Conservation (phyloP, 192 early-diverging fungal species). For the Gigaspora rosea region DNA sequence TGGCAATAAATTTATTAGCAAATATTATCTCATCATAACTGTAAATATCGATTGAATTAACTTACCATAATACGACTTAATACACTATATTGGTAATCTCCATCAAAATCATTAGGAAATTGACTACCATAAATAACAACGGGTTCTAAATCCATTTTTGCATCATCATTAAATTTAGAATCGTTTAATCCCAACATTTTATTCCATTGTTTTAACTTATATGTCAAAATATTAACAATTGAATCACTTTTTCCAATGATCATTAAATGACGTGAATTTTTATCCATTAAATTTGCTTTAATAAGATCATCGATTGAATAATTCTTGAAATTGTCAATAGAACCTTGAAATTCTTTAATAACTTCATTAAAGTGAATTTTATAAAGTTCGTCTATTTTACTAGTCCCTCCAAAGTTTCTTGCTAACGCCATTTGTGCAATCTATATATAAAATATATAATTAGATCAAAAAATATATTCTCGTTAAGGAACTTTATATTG, state of each 20-base stretch:
- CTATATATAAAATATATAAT: neutral
- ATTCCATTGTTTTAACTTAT: constrained; percentile 3
- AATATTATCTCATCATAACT: neutral
- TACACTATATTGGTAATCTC: constrained; percentile 13
- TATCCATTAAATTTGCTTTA: constrained; percentile 9
- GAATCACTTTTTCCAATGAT: constrained; percentile 31
- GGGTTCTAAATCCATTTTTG: neutral
- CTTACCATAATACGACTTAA: constrained; percentile 24
- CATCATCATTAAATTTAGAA: no score
- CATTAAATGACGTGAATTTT: constrained; percentile 20
- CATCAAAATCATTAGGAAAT: constrained; percentile 25
- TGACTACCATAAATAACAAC: constrained; percentile 24
- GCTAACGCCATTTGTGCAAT: neutral
- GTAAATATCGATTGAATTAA: neutral
- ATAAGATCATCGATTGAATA: neutral
- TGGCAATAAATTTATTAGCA: neutral
- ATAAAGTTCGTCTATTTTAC: neutral
- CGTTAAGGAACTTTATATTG: neutral
- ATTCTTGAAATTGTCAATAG: neutral
- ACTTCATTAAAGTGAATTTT: neutral
- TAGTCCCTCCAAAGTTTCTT: neutral
- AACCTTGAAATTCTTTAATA: neutral
- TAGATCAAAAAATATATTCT: neutral
- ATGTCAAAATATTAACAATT: constrained; percentile 24
- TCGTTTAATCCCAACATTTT: no score